Evolutionary conservation across 2,329 filamentous ascomycete genomes (phyloP), one percentile per base, ranked within the genome.

Genomic region (Colletotrichum melonis): DNA sequence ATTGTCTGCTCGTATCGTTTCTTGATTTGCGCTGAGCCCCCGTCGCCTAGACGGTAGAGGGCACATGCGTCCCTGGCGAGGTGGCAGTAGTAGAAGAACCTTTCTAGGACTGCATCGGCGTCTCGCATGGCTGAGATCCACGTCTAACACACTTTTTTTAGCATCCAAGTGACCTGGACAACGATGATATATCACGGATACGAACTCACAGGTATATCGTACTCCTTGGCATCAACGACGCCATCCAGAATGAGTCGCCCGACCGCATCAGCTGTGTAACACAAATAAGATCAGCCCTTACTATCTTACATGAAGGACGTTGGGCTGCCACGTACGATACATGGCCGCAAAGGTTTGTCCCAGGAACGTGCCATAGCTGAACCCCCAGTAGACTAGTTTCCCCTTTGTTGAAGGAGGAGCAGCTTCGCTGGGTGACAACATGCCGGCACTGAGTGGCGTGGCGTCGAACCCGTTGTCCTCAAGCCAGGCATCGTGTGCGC

Each of bases 61-160:
- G 76, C 75, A 73, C 86, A 88, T 16, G 76, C 78, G 6, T 78
- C 63, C 2, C 83, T 83, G 12, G 84, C 86, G 24, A 83, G 81
- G 67, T 82, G 84, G 76, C 89, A 91, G 55, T 82, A 83, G 58
- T 80, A 77, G 74, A 85, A 88, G 76, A 90, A 88, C 49, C 76
- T 80, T 2, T 80, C 80, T 69, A 87, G 82, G 19, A 85, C 82
- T 63, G 84, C 79, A 68, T 90, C 88, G 42, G 85, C 82, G 72
- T 89, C 85, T 55, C 79, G 75, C 9, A 86, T 76, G 49, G 82
- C 83, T 14, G 81, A 81, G 5, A 76, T 79, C 83, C 82, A 86
- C 56, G 58, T 49, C 73, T 75, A 16, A 26, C 14, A 6, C 32
- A 2, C 38, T 38, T 1, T 32, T 26, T 16, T 72, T n/a, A 73